phyloP scores from a whole-genome alignment of 768 basidiomycete species.

The Tubosaeta sp. region DNA sequence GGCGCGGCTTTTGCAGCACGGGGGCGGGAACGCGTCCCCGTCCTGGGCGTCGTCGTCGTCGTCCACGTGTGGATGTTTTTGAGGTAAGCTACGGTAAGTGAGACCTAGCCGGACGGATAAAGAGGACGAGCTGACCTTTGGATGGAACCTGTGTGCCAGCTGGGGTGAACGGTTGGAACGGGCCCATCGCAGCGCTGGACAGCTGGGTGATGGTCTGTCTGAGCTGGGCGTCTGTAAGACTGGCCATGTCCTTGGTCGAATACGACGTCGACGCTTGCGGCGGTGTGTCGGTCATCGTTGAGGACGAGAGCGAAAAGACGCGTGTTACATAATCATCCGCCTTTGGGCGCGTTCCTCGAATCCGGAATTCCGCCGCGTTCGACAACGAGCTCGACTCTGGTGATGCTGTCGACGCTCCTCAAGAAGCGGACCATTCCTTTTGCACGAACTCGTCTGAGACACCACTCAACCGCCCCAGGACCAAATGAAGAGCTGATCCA shows the following conservation, averaged over 20 bases:
- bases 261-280: slow-evolving; percentile 27
- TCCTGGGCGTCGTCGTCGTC: slow-evolving; percentile 45
- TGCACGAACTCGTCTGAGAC: slow-evolving; percentile 9
- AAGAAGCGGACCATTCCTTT: slow-evolving; percentile 2
- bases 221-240: slow-evolving; percentile 60
- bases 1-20: slow-evolving; percentile 38
- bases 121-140: slow-evolving; percentile 21
- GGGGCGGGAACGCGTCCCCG: slow-evolving; percentile 38
- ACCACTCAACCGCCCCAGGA: slow-evolving; percentile 16
- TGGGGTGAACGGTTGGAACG: slow-evolving; percentile 33
- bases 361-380: too few relatives aligned
- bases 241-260: slow-evolving; percentile 34
- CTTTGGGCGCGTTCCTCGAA: neutral
- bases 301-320: slow-evolving; percentile 9
- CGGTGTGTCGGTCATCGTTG: slow-evolving; percentile 28
- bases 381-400: neutral
- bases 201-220: slow-evolving; percentile 58
- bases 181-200: slow-evolving; percentile 36
- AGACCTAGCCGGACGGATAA: slow-evolving; percentile 11
- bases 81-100: slow-evolving; percentile 44
- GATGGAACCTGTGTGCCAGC: slow-evolving; percentile 29
- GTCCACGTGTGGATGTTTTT: slow-evolving; percentile 67
- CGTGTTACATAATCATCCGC: slow-evolving; percentile 24
- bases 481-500: slow-evolving; percentile 38
- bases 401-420: slow-evolving; percentile 20